phyloP scores from a whole-genome alignment of 805 yeast species.

The Starmerella sp. region DNA sequence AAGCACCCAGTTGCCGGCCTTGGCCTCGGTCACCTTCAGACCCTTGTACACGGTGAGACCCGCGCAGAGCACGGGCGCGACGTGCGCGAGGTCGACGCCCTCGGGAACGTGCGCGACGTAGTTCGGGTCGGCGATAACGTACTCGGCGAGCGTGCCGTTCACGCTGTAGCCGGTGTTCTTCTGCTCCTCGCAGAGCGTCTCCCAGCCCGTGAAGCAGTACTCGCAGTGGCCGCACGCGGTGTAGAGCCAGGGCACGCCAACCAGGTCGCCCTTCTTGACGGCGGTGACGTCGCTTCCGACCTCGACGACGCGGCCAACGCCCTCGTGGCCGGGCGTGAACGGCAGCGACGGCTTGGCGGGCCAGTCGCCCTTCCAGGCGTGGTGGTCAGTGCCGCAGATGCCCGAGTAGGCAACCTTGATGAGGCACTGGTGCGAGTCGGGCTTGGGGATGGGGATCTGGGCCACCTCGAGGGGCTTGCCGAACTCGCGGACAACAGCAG shows the following conservation, averaged over 20 bases:
- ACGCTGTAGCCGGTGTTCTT: slow-evolving; percentile 76
- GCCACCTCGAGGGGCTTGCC: slow-evolving; percentile 55
- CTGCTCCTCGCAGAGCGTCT: slow-evolving; percentile 60
- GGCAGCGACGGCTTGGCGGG: slow-evolving; percentile 66
- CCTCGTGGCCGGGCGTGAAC: slow-evolving; percentile 81
- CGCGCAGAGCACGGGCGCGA: slow-evolving; percentile 79
- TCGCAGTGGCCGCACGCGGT: slow-evolving; percentile 70
- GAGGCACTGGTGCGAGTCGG: slow-evolving; percentile 66
- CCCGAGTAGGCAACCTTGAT: slow-evolving; percentile 79
- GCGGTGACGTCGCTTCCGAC: slow-evolving; percentile 57
- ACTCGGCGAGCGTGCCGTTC: slow-evolving; percentile 87
- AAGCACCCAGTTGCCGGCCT: slow-evolving; percentile 66
- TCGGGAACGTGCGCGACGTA: slow-evolving; percentile 74
- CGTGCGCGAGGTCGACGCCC: slow-evolving; percentile 61
- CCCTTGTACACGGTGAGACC: slow-evolving; percentile 91
- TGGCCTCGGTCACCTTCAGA: slow-evolving; percentile 60
- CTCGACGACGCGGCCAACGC: slow-evolving; percentile 78
- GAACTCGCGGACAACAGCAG: slow-evolving; percentile 53
- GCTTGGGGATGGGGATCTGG: slow-evolving; percentile 71
- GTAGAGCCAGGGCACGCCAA: slow-evolving; percentile 78
- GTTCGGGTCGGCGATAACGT: slow-evolving; percentile 77
- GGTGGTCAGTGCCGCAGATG: slow-evolving; percentile 89
- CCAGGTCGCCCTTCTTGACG: slow-evolving; percentile 68
- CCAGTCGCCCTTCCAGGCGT: slow-evolving; percentile 94
- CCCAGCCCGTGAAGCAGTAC: slow-evolving; percentile 53